A percentile compares a stretch with the other conserved stretches of the same genome.
Conservation (phyloP, 169 alveolate species). For the Eimeria acervulina region DNA sequence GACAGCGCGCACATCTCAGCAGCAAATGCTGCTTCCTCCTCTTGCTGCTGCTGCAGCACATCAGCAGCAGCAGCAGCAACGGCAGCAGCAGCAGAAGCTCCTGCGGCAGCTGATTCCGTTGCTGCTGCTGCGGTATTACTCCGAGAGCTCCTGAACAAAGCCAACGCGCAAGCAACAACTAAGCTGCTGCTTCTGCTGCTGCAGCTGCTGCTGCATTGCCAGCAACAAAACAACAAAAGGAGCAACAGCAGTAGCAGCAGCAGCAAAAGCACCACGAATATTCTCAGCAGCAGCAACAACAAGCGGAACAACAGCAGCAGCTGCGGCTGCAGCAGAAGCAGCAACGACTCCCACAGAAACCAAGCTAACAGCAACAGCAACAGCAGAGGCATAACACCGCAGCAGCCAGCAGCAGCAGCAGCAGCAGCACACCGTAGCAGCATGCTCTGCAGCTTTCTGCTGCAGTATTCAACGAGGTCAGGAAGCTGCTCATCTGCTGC, state of each 20-base stretch:
- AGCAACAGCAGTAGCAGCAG: slow-evolving; percentile 12
- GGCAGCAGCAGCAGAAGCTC: no score
- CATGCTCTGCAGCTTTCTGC: slow-evolving; percentile 37
- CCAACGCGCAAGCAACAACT: neutral
- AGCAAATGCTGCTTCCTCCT: neutral
- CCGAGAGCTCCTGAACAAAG: neutral
- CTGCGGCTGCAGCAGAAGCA: no score
- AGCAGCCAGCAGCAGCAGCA: no score
- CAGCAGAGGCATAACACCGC: no score
- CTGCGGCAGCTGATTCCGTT: no score
- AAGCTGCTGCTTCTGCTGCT: neutral
- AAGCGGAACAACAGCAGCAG: neutral
- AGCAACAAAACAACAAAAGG: neutral
- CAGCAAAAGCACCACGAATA: neutral
- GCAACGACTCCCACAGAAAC: slow-evolving; percentile 6
- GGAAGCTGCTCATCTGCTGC: no score
- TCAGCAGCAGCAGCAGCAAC: no score
- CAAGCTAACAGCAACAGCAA: slow-evolving; percentile 30
- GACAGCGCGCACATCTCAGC: slow-evolving; percentile 24
- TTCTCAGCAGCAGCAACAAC: neutral
- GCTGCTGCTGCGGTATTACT: neutral
- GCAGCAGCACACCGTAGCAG: slow-evolving; percentile 59
- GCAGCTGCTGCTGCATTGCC: neutral
- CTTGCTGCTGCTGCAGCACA: no score
- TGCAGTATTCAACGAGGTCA: slow-evolving; percentile 57